phyloP scores from a whole-genome alignment of 257 asterid species.

The Solanum sejunctum region DNA sequence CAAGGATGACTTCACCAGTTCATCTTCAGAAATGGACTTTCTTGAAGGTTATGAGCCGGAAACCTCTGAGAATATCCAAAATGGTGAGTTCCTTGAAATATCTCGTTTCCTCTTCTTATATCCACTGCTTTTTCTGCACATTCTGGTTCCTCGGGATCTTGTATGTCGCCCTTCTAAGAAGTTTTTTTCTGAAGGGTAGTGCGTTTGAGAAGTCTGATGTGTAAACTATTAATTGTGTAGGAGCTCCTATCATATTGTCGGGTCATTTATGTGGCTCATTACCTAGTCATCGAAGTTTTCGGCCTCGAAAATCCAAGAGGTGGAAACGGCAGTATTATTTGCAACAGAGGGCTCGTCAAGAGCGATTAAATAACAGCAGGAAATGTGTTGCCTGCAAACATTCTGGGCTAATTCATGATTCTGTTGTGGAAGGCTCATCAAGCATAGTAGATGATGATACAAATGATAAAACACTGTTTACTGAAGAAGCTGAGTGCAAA shows the following conservation, averaged over 20 bases:
- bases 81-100: conserved; percentile 13
- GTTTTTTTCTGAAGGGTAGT: neutral
- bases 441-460: conserved; percentile 20
- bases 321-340: conserved; percentile 64
- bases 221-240: conserved; percentile 23
- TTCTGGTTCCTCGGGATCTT: neutral
- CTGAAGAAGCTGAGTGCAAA: conserved; percentile 16
- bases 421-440: conserved; percentile 22
- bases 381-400: conserved; percentile 48
- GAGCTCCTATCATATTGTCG: conserved; percentile 24
- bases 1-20: conserved; percentile 39
- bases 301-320: conserved; percentile 59
- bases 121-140: neutral
- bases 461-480: conserved; percentile 19
- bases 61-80: conserved; percentile 14
- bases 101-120: neutral
- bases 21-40: conserved; percentile 85
- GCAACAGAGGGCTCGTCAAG: conserved; percentile 66
- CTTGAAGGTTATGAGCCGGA: conserved; percentile 46
- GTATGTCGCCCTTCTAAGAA: neutral
- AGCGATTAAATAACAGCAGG: conserved; percentile 44
- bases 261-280: conserved; percentile 36
- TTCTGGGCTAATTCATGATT: conserved; percentile 17
- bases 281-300: conserved; percentile 42
- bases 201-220: neutral